A percentile compares a stretch with the other conserved stretches of the same genome.
Conservation (phyloP, 306 rosid genomes). For the Corylus americana region DNA sequence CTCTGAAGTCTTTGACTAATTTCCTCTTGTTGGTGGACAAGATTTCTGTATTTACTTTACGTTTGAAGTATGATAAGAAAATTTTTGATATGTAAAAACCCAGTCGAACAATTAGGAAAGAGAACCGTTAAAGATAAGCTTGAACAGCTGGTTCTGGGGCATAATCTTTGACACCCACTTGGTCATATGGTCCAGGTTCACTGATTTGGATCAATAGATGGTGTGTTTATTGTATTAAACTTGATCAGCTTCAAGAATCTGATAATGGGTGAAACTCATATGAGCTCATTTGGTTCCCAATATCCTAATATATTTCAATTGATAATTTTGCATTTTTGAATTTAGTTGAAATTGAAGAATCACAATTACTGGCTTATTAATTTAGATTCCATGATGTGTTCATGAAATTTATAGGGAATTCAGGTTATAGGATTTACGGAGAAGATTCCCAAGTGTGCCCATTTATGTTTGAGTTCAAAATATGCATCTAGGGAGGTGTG, state of each 20-base stretch:
- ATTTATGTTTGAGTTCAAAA: not conserved
- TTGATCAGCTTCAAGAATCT: not conserved
- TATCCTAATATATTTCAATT: not conserved
- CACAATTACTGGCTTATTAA: not conserved
- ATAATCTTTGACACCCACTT: conserved; percentile 2
- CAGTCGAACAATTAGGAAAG: not conserved
- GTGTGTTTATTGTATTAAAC: not conserved
- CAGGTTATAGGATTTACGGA: not conserved
- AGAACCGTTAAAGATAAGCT: not conserved
- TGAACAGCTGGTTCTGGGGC: not conserved
- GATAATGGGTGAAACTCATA: no score
- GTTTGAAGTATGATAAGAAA: not conserved
- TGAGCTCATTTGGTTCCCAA: no score
- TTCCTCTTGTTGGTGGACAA: not conserved
- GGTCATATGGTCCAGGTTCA: not conserved
- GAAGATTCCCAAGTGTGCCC: not conserved
- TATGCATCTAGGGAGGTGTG: not conserved
- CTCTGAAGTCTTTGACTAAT: not conserved
- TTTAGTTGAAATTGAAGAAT: not conserved
- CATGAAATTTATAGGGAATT: not conserved
- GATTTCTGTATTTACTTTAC: not conserved
- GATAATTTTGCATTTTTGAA: not conserved
- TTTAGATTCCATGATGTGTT: not conserved
- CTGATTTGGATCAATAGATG: not conserved
- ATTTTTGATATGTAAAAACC: not conserved